Percentiles rank a stretch among this genome's conserved stretches.
These are phyloP conservation scores for Gelatoporia subvermispora DNA, from an alignment of 768 basidiomycete genomes.

Conservation along the genomic window DNA sequence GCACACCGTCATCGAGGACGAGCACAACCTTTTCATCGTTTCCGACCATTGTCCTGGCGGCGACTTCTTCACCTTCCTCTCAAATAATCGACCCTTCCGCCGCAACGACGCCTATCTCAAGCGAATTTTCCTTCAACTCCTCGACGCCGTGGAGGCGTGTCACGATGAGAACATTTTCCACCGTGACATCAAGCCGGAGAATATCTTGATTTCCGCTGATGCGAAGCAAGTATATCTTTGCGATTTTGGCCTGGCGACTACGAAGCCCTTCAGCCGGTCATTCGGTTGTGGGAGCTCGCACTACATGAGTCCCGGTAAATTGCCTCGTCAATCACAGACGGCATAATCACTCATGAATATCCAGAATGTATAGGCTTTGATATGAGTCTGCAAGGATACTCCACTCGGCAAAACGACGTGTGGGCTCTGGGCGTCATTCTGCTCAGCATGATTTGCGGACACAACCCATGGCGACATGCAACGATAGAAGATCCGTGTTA, in stretches of 20 bases:
- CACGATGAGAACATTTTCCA: constrained; percentile 46
- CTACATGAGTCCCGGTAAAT: constrained; percentile 25
- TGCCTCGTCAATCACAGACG: background rate
- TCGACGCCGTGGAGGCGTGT: constrained; percentile 46
- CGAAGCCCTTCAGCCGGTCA: constrained; percentile 9
- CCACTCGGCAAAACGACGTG: constrained; percentile 27
- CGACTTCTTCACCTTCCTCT: constrained; percentile 41
- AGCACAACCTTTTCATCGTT: constrained; percentile 10
- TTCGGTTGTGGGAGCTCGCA: constrained; percentile 19
- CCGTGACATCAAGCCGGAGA: constrained; percentile 55
- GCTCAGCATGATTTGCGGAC: constrained; percentile 42
- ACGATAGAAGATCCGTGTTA: constrained; percentile 44
- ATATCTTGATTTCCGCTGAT: constrained; percentile 36
- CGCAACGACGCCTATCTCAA: constrained; percentile 42
- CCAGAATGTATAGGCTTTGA: constrained; percentile 17
- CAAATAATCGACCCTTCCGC: constrained; percentile 27
- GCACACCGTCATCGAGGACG: constrained; percentile 4
- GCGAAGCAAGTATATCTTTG: constrained; percentile 36
- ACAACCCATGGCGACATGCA: constrained; percentile 50
- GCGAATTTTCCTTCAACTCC: constrained; percentile 43
- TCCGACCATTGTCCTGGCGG: constrained; percentile 23
- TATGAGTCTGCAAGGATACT: constrained; percentile 9
- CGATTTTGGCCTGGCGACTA: constrained; percentile 34
- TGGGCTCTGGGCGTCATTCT: constrained; percentile 37
- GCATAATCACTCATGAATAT: background rate